Base-by-base conservation (phyloP, 352 stramenopile species). In the Phytopythium chamaehyphon region DNA sequence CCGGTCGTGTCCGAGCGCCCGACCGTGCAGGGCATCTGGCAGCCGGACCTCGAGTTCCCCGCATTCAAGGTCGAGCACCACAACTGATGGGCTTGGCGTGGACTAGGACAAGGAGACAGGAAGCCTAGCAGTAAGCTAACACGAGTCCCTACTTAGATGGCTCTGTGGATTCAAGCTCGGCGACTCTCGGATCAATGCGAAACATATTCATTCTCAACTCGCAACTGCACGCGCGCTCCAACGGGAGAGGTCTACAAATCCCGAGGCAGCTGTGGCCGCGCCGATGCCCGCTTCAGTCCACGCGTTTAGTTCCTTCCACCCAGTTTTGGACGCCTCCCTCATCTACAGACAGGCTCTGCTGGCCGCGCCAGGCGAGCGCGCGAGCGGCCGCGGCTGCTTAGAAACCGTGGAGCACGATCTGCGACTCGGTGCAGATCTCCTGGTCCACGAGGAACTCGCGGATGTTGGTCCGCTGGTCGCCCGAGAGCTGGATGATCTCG, bases 401-500 rank as follows among this genome's bases (percentile, higher is more conserved):
- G 76, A 98, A 98, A 97, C 96, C 95, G 76, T 99, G 96, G 51
- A 99, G 71, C 55, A 99, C 94, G 70, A 99, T 87, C 61, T 96
- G 88, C 49, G 93, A 84, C 33, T 95, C 93, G 64, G 88, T 87
- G 75, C 95, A 99, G 71, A 99, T 99, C 77, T 99, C 96, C 78
- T 99, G 91, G 79, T 99, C 96, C 35, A 98, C 83, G 50, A 99
- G 83, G 78, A 99, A 99, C 61, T 98, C 87, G 68, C 97, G 97
- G 38, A 99, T 97, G 82, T 99, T 99, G 44, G 94, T 98, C 69
- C 97, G 81, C 78, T 99, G 97, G 83, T 99, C 97, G 51, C 97
- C 97, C 46, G 93, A 98, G 33, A 99, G 83, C 75, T 99, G 97
- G 72, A 99, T 98, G 64, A 99, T 97, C 69, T 99, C 96, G 48